Evolutionary conservation across 345 rosid genomes (phyloP).

Genomic region (Brassica carinata): DNA sequence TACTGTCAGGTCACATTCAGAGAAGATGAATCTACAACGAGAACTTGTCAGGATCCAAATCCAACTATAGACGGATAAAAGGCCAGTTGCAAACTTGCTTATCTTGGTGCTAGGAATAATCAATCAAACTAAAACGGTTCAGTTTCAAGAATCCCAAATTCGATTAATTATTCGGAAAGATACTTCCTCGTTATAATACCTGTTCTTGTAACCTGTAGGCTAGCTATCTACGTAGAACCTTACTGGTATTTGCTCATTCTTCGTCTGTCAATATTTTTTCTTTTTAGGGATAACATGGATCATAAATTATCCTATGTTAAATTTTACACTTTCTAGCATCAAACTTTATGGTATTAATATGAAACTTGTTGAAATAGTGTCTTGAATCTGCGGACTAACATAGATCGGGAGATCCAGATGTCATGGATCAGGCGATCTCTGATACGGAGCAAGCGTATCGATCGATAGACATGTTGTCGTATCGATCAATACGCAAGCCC

Average conservation of each 20-base stretch:
- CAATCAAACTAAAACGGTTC: conserved; percentile 19
- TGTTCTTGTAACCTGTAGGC: background rate
- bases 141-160: background rate
- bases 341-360: background rate
- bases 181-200: background rate
- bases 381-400: no score
- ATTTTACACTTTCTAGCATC: background rate
- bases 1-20: conserved; percentile 55
- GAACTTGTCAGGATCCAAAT: conserved; percentile 61
- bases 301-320: background rate
- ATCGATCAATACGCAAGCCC: no score
- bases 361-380: background rate
- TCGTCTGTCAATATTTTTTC: background rate
- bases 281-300: background rate
- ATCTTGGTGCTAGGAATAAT: conserved; percentile 31
- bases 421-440: no score
- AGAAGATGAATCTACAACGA: conserved; percentile 58
- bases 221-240: background rate
- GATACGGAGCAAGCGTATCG: no score
- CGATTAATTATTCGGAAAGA: background rate
- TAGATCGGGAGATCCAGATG: no score
- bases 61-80: conserved; percentile 60
- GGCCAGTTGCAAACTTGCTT: conserved; percentile 61
- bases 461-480: no score
- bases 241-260: conserved; percentile 7